Evolutionary conservation across 2,329 filamentous ascomycete genomes (phyloP).

Genomic region (Cercospora sp.): DNA sequence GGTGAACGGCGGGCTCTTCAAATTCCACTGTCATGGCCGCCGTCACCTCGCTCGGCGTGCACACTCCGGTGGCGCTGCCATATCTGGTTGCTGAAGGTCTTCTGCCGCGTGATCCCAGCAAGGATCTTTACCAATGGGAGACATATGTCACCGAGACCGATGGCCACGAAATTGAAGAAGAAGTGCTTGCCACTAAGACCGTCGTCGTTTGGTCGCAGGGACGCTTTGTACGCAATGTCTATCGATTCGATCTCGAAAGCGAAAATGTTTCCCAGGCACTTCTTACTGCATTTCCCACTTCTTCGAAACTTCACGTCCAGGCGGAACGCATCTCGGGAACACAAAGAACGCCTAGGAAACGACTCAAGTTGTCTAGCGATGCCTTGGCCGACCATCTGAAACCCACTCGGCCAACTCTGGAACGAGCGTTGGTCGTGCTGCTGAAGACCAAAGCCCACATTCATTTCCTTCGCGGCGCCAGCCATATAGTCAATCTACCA

Average conservation of each 20-base stretch:
- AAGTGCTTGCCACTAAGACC: constrained; percentile 72
- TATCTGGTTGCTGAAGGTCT: constrained; percentile 82
- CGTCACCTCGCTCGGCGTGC: constrained; percentile 85
- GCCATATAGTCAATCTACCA: constrained; percentile 86
- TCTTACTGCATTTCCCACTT: constrained; percentile 72
- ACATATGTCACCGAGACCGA: constrained; percentile 52
- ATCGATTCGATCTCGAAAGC: constrained; percentile 82
- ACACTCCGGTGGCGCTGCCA: constrained; percentile 79
- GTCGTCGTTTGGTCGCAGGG: constrained; percentile 89
- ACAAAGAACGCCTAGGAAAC: constrained; percentile 11
- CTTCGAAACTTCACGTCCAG: background rate
- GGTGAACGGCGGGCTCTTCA: constrained; percentile 9
- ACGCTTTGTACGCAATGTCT: constrained; percentile 79
- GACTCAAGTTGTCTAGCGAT: constrained; percentile 4
- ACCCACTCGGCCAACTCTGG: background rate
- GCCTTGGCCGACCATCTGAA: background rate
- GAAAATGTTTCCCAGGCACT: constrained; percentile 84
- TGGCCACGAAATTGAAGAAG: constrained; percentile 63
- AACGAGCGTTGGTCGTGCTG: constrained; percentile 76
- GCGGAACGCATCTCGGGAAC: constrained; percentile 5
- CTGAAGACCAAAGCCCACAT: constrained; percentile 91
- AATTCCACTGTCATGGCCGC: constrained; percentile 67
- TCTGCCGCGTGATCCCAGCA: constrained; percentile 65
- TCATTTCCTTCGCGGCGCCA: constrained; percentile 84
- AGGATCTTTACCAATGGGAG: constrained; percentile 74